Percentiles rank a stretch among this genome's conserved stretches.
Evolutionary conservation across 192 early-diverging fungal genomes (phyloP).

Genomic region (Coemansia sp.): DNA sequence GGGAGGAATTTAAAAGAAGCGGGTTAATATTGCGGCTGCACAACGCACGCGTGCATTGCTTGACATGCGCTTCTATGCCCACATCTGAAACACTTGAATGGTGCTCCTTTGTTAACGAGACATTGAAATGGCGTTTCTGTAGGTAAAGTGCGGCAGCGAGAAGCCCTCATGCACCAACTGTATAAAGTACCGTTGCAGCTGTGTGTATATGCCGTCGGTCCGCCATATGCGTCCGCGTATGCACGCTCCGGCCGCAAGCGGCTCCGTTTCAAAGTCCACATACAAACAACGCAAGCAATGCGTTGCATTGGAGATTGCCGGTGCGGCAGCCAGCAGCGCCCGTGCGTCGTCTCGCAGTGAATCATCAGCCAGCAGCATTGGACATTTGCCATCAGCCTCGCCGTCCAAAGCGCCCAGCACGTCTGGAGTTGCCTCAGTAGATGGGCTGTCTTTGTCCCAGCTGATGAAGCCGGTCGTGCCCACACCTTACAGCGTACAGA

Average conservation of each 20-base stretch:
- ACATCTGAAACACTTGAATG: too few relatives aligned
- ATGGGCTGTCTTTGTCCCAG: conserved; percentile 32
- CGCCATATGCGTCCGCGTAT: conserved; percentile 28
- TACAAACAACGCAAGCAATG: conserved; percentile 16
- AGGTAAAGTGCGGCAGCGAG: conserved; percentile 52
- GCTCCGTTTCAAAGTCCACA: conserved; percentile 13
- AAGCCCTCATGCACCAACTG: conserved; percentile 48
- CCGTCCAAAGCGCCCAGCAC: not conserved
- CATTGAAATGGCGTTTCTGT: not conserved
- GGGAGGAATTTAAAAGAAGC: not conserved
- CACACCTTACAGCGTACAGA: conserved; percentile 2
- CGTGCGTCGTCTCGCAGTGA: not conserved
- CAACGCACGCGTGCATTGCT: conserved; percentile 4
- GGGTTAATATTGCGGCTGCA: not conserved
- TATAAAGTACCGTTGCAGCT: conserved; percentile 39
- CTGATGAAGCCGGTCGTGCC: conserved; percentile 43
- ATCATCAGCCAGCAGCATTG: not conserved
- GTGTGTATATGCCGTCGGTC: conserved; percentile 38
- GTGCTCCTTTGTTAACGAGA: too few relatives aligned
- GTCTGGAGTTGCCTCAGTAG: not conserved
- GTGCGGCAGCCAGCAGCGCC: conserved; percentile 1
- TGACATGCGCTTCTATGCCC: too few relatives aligned
- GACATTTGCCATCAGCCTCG: conserved; percentile 2
- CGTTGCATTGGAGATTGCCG: conserved; percentile 5
- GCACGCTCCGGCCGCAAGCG: conserved; percentile 3